Percentiles rank a stretch among this genome's conserved stretches.
Evolutionary conservation across 208 protist genomes (phyloP).

Genomic region (Leishmania tropica): DNA sequence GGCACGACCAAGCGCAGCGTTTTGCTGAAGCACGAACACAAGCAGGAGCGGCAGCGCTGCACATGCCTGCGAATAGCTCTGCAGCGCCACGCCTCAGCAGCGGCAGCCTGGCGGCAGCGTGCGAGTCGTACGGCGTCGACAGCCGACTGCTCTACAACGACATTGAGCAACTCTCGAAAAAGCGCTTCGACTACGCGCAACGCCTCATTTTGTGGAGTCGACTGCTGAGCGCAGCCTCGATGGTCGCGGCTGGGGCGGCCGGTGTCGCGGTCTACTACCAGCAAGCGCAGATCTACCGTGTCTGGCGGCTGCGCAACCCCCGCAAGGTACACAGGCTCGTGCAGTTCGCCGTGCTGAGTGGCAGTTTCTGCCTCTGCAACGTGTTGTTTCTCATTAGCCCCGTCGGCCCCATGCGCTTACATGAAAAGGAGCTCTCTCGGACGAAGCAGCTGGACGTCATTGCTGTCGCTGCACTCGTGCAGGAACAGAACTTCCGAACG

Average conservation of each 20-base stretch:
- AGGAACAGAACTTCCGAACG: conserved; percentile 26
- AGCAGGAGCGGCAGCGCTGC: background rate
- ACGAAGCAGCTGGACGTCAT: conserved; percentile 43
- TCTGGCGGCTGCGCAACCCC: conserved; percentile 59
- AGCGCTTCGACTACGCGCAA: conserved; percentile 17
- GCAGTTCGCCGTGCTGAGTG: conserved; percentile 13
- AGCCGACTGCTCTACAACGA: conserved; percentile 56
- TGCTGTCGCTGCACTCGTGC: conserved; percentile 38
- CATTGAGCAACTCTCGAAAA: conserved; percentile 31
- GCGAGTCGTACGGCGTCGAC: conserved; percentile 38
- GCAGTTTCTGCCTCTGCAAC: conserved; percentile 12
- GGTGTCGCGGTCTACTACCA: conserved; percentile 43
- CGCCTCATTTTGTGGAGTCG: conserved; percentile 30
- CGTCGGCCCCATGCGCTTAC: conserved; percentile 29
- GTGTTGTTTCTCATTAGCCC: conserved; percentile 53
- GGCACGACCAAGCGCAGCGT: background rate
- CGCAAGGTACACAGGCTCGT: conserved; percentile 26
- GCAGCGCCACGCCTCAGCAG: background rate
- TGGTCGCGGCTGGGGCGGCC: conserved; percentile 20
- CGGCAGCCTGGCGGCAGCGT: background rate
- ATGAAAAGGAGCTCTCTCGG: conserved; percentile 26
- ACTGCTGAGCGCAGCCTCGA: conserved; percentile 4
- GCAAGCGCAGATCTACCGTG: conserved; percentile 46
- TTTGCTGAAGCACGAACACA: background rate
- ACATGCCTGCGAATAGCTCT: background rate